phyloP scores from a whole-genome alignment of 352 stramenopile genomes.

The Phytophthora hibernalis region DNA sequence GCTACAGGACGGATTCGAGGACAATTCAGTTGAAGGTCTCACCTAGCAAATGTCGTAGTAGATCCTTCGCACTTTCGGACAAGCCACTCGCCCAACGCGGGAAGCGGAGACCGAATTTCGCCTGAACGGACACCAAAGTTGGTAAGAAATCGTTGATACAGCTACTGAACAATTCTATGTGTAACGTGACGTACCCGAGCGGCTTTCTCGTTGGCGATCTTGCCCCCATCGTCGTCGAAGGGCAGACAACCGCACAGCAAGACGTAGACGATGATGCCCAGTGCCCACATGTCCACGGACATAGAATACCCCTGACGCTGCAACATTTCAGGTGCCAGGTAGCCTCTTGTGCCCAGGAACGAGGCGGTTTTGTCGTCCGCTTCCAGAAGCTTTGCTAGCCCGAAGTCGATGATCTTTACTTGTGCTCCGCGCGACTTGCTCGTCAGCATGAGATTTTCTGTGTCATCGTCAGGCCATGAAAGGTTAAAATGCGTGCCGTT shows the following conservation, averaged over 20 bases:
- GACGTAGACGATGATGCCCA: conserved; percentile 99
- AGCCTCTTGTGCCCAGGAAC: conserved; percentile 91
- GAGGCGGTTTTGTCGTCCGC: conserved; percentile 83
- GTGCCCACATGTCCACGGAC: conserved; percentile 97
- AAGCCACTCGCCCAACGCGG: conserved; percentile 92
- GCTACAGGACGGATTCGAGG: not conserved
- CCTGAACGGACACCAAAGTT: conserved; percentile 38
- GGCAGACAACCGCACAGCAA: conserved; percentile 97
- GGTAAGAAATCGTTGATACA: conserved; percentile 6
- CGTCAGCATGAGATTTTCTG: conserved; percentile 88
- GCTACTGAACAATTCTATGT: not conserved
- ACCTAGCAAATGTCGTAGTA: conserved; percentile 84
- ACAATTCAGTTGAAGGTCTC: not conserved
- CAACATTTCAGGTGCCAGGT: conserved; percentile 98
- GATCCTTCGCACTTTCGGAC: conserved; percentile 87
- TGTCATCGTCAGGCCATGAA: not conserved
- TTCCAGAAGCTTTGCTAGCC: conserved; percentile 94
- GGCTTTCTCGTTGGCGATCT: conserved; percentile 80
- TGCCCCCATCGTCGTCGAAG: conserved; percentile 97
- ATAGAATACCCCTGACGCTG: conserved; percentile 97
- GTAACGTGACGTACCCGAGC: conserved; percentile 51
- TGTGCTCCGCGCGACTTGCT: conserved; percentile 78
- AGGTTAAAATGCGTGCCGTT: conserved; percentile 1
- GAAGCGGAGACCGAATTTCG: conserved; percentile 96
- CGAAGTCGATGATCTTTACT: conserved; percentile 99